Base-by-base conservation (phyloP, 106 monocot species). In the Acanthochlamys bracteata region DNA sequence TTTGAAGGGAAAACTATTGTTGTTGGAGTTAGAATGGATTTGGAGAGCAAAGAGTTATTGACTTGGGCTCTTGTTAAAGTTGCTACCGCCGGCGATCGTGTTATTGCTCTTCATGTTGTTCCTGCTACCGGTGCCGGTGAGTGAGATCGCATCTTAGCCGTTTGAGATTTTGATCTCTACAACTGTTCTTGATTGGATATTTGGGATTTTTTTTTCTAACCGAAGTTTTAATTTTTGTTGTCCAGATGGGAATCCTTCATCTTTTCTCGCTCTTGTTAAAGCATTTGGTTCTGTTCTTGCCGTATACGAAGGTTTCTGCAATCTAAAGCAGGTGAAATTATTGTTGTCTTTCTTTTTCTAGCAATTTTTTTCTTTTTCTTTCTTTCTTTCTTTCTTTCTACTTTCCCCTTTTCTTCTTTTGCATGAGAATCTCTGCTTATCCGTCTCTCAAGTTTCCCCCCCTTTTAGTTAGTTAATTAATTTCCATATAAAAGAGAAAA, bases 61-160 rank as follows among this genome's bases (percentile, higher is more conserved):
- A 93, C 88, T 17, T 93, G 92, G 88, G 74, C 92, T 15, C 88
- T 92, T 58, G 87, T 92, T 46, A 87, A 88, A 63, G 77, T 82
- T 24, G 84, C 88, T 3, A 16, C 41, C 9, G 68, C 84, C 63
- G 87, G 92, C 6, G 92, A 92, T 72, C 71, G 69, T 9, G 79
- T 92, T 33, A 51, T 87, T 66, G 92, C 82, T 26, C 24, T 92
- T 59, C 92, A 92, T 64, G 84, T 92, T 60, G 71, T 82, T 25
- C 77, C 78, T 63, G 52, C 71, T 33, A 33, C 33, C n/a, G 15
- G 19, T 2, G 55, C 49, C 49, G 49, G 49, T 49, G 49, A 49
- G 33, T 33, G 33, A 33, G 6, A 33, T 33, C 6, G 33, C 33
- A 33, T 3, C 33, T 33, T 33, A 33, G 4, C 33, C 33, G 6